Base-by-base conservation (phyloP, 208 protist species). In the Leishmania aethiopica region DNA sequence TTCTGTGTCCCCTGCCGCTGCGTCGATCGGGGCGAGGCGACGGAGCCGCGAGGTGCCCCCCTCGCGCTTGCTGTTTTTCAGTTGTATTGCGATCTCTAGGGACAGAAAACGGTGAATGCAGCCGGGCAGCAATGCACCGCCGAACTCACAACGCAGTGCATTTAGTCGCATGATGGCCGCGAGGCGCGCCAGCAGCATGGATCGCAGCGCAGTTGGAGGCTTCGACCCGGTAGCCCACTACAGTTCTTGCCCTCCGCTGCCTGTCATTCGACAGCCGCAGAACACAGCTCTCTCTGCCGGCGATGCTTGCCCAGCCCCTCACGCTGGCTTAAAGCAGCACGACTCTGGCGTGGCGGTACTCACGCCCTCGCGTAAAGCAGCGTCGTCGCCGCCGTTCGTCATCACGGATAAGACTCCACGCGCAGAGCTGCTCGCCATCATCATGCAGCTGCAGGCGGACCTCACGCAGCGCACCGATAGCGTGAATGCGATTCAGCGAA, bases 401-500 rank as follows among this genome's bases (percentile, higher is more conserved):
- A 85, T 93, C 67, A 83, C 81, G 1, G 82, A 84, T 6, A 79
- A 78, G 32, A 92, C 88, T 19, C 67, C 86, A 0, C 87, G 77
- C 11, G 53, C 73, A 28, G 80, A 84, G 72, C 78, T 96, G 59
- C 59, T 96, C 3, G 70, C 73, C 28, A 81, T 90, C 49, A 79
- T 97, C 35, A 73, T 83, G 64, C 67, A 82, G 78, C 88, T 96
- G 77, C 88, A 93, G 79, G 64, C 32, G 37, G 96, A 96, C 10
- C 82, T 98, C 28, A 80, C 92, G 25, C 77, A 85, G 17, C 88
- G 93, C 42, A 94, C 92, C 3, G 93, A 96, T 72, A 93, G 87
- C 80, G 88, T 98, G n/a, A 97, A 96, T 76, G 90, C 94, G 2
- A 94, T 98, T 81, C 96, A 98, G 83, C 88, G 96, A 3, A 98